Conservation (phyloP, 2,329 filamentous ascomycete species). For the Microsporum ferrugineum region DNA sequence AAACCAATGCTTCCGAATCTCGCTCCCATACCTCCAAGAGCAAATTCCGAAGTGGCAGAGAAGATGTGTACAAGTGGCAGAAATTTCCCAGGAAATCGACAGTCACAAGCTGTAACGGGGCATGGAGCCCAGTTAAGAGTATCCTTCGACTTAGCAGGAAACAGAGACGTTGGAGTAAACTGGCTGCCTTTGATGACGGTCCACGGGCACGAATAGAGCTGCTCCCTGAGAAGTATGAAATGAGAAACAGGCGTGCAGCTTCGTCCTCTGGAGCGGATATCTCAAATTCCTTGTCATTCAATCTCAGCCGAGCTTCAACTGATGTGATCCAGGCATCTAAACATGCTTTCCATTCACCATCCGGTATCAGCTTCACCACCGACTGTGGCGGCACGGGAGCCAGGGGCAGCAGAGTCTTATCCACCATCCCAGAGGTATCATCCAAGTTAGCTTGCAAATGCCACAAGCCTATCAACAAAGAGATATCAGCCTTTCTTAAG, state of each 20-base stretch:
- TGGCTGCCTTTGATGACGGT: slow-evolving; percentile 27
- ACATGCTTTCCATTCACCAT: slow-evolving; percentile 65
- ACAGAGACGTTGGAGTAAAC: slow-evolving; percentile 48
- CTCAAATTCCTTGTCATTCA: slow-evolving; percentile 47
- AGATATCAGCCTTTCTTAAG: background rate
- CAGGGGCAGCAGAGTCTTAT: slow-evolving; percentile 46
- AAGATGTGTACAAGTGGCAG: slow-evolving; percentile 55
- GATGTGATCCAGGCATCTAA: slow-evolving; percentile 66
- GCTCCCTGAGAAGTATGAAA: slow-evolving; percentile 52
- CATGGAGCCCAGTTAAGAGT: slow-evolving; percentile 36
- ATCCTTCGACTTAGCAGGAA: slow-evolving; percentile 55
- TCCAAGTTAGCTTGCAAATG: background rate
- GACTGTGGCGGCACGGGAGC: slow-evolving; percentile 62
- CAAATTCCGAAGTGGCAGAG: slow-evolving; percentile 41
- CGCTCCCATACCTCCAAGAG: slow-evolving; percentile 42
- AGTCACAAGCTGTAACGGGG: slow-evolving; percentile 42
- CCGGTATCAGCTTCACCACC: slow-evolving; percentile 54
- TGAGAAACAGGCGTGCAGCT: slow-evolving; percentile 52
- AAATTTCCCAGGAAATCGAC: slow-evolving; percentile 62
- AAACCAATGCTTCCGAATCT: slow-evolving; percentile 24
- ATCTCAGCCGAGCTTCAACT: slow-evolving; percentile 51
- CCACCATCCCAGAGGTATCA: background rate
- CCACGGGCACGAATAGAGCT: slow-evolving; percentile 15
- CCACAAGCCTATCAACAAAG: background rate
- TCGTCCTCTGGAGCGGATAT: slow-evolving; percentile 43